These are phyloP conservation scores for Malus sieversii DNA, from an alignment of 306 rosid genomes.

Conservation along the genomic window DNA sequence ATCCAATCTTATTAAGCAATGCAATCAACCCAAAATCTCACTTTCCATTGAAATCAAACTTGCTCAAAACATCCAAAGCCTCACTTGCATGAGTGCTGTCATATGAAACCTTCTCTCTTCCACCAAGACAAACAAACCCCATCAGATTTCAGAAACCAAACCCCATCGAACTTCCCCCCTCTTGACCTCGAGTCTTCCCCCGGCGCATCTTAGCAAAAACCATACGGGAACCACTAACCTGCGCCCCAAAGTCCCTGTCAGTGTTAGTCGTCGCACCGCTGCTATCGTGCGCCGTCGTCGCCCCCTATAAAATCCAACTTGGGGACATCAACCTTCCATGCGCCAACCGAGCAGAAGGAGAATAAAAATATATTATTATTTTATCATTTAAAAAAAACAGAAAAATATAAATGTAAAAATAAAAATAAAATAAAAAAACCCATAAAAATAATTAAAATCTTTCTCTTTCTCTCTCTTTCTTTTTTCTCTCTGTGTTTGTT, in stretches of 20 bases:
- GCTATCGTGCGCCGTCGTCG: neutral
- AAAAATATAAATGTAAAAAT: neutral
- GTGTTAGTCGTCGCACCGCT: neutral
- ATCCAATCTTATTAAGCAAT: neutral
- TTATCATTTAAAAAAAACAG: neutral
- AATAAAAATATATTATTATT: neutral
- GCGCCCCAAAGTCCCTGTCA: neutral
- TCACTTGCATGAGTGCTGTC: neutral
- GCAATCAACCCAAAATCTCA: neutral
- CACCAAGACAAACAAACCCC: neutral
- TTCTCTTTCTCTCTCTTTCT: neutral
- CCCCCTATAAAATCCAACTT: neutral
- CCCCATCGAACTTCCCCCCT: too few species aligned
- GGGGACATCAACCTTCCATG: conserved; percentile 11
- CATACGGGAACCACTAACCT: neutral
- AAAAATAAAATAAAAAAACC: neutral
- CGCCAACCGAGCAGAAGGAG: neutral
- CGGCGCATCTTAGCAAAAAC: neutral
- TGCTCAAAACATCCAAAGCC: neutral
- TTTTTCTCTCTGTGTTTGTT: neutral
- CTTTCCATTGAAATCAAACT: neutral
- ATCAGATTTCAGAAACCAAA: neutral
- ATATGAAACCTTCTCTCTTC: neutral
- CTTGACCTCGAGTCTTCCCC: neutral
- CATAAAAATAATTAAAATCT: neutral